A percentile compares a stretch with the other conserved stretches of the same genome.
Conservation (phyloP, 2,329 filamentous ascomycete genomes). For the Penicillium sp. region DNA sequence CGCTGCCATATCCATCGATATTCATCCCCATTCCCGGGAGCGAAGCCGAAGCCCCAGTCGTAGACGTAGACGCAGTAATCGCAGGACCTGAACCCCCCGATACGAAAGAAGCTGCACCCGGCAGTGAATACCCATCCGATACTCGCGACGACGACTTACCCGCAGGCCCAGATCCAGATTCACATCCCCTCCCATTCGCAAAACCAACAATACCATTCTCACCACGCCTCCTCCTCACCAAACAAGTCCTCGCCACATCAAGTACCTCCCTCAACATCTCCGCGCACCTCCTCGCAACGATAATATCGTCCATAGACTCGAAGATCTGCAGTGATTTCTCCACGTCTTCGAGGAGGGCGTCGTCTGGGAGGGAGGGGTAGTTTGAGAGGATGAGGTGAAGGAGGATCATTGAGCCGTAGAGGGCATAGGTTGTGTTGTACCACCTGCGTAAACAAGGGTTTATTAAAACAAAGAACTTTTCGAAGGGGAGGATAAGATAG, state of each 20-base stretch:
- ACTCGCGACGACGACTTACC: not conserved
- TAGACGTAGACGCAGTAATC: not conserved
- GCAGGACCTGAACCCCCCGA: not conserved
- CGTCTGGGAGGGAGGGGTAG: not conserved
- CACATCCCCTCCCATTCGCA: not conserved
- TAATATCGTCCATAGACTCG: not conserved
- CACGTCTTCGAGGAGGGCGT: not conserved
- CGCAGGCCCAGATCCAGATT: not conserved
- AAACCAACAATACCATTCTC: not conserved
- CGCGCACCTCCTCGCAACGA: not conserved
- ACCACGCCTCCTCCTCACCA: not conserved
- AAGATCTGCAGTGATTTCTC: not conserved
- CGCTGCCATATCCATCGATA: not conserved
- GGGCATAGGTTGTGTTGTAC: not conserved
- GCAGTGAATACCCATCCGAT: not conserved
- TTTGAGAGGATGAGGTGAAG: not conserved
- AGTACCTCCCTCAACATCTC: not conserved
- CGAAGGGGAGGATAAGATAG: too few species aligned
- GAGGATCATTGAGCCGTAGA: conserved; percentile 1
- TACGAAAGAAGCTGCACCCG: not conserved
- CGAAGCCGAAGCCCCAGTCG: not conserved
- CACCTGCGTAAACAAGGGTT: too few species aligned
- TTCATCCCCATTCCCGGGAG: not conserved
- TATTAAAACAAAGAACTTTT: too few species aligned
- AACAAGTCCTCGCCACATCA: not conserved